Base-by-base conservation (phyloP, 129 eudicot genomes). In the Lactuca sativa region DNA sequence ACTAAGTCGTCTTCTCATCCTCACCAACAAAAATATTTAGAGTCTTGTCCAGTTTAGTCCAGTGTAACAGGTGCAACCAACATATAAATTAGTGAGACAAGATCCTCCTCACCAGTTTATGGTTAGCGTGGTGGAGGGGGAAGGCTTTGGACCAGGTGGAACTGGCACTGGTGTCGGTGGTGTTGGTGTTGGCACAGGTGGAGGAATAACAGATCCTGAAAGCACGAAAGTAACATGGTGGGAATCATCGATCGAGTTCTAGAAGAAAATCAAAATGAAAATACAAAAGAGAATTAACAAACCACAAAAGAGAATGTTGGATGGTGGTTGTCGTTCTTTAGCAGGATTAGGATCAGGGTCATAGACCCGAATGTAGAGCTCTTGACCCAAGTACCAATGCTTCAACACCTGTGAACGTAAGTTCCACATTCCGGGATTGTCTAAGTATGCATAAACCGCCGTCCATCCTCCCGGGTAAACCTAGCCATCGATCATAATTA, bases 401-500 rank as follows among this genome's bases (percentile, higher is more conserved):
- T 78, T 80, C 66, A 88, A 49, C 7, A 81, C 73, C 49, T 88
- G 95, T 49, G 95, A 85, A 49, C 95, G 82, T 56, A 88, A 66
- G 72, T 88, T 88, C 95, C 95, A 88, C 90, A 84, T 88, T 48
- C 95, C 90, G 0, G 90, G 90, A 61, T 88, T 88, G 75, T 88
- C 95, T 11, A 84, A 73, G 43, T 80, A 84, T 11, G 70, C 84
- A 76, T 88, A 88, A 9, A 84, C 90, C n/a, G 84, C 90, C 7
- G 79, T 77, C 95, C 95, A 85, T 70, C 79, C 87, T 10, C 77
- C 73, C 0, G 91, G 91, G 32, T 85, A 85, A 8, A 85, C 87
- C 86, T 82, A 51, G 40, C 65, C 36, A 18, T 77, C 62, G 38
- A 31, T 40, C 9, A 40, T 2, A 38, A 59, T 4, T 1, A 40